phyloP scores from a whole-genome alignment of 208 protist genomes.

The Tritrichomonas foetus region DNA sequence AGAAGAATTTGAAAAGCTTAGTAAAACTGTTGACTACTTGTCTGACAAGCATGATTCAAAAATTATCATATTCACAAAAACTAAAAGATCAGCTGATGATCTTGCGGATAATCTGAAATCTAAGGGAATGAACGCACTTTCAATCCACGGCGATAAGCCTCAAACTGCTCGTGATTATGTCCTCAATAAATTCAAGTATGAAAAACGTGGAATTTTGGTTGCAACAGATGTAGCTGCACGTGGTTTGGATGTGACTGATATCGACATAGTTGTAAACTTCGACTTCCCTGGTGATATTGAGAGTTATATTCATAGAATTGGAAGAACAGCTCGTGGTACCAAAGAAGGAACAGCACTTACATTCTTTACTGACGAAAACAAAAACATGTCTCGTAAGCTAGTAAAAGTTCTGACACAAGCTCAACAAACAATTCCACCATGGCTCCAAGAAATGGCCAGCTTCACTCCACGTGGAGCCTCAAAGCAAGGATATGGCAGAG shows the following conservation, averaged over 20 bases:
- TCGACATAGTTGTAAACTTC: constrained; percentile 64
- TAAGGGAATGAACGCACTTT: constrained; percentile 69
- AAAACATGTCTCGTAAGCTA: not conserved
- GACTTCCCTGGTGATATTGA: constrained; percentile 55
- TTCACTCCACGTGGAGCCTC: not conserved
- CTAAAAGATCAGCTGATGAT: constrained; percentile 92
- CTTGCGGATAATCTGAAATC: constrained; percentile 81
- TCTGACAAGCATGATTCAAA: constrained; percentile 34
- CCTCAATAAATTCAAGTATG: constrained; percentile 50
- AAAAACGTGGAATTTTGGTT: constrained; percentile 43
- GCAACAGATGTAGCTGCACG: constrained; percentile 60
- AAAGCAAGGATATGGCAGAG: not conserved
- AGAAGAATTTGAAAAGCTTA: constrained; percentile 62
- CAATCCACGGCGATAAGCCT: constrained; percentile 83
- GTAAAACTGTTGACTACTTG: constrained; percentile 29
- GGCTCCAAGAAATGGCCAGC: not conserved
- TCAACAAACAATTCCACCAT: not conserved
- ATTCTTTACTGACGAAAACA: constrained; percentile 50
- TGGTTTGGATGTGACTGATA: constrained; percentile 63
- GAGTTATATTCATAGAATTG: constrained; percentile 61
- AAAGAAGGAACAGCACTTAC: constrained; percentile 57
- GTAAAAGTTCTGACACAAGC: not conserved
- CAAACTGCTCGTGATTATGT: constrained; percentile 73
- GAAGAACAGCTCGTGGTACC: constrained; percentile 56
- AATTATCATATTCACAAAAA: constrained; percentile 87